Percentiles rank a stretch among this genome's conserved stretches.
These are phyloP conservation scores for Toxicodendron radicans DNA, from an alignment of 345 rosid genomes.

Conservation along the genomic window DNA sequence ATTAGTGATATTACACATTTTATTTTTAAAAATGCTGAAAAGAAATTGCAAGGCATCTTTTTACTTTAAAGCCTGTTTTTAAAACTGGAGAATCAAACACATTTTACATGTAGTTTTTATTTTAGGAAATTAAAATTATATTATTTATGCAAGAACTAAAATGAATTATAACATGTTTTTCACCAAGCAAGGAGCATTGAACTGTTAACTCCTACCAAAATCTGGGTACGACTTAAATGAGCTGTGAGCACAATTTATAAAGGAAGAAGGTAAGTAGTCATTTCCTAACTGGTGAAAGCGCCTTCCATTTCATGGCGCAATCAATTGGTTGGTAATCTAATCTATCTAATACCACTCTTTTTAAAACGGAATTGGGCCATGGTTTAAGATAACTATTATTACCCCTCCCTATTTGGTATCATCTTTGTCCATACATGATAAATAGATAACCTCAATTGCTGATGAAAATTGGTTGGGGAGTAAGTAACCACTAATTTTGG, in stretches of 20 bases:
- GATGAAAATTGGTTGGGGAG: constrained; percentile 4
- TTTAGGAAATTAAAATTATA: too few species aligned
- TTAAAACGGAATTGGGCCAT: background rate
- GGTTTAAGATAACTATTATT: background rate
- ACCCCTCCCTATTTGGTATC: background rate
- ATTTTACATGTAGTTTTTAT: background rate
- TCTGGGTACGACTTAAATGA: too few species aligned
- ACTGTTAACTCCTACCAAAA: too few species aligned
- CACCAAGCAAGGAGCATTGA: background rate
- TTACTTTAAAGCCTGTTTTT: background rate
- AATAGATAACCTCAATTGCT: background rate
- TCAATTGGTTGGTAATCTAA: background rate
- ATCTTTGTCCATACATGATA: background rate
- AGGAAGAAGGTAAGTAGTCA: too few species aligned
- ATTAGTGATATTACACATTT: too few species aligned
- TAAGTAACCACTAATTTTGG: background rate
- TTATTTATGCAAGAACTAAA: too few species aligned
- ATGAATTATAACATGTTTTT: too few species aligned
- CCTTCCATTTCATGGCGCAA: background rate
- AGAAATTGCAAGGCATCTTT: too few species aligned
- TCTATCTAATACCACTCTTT: background rate
- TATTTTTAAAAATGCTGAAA: background rate
- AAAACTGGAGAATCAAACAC: background rate
- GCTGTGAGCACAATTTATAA: too few species aligned
- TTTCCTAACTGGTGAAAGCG: background rate